Percentiles rank a stretch among this genome's conserved stretches.
Conservation (phyloP, 257 asterid genomes). For the Gardenia jasminoides region DNA sequence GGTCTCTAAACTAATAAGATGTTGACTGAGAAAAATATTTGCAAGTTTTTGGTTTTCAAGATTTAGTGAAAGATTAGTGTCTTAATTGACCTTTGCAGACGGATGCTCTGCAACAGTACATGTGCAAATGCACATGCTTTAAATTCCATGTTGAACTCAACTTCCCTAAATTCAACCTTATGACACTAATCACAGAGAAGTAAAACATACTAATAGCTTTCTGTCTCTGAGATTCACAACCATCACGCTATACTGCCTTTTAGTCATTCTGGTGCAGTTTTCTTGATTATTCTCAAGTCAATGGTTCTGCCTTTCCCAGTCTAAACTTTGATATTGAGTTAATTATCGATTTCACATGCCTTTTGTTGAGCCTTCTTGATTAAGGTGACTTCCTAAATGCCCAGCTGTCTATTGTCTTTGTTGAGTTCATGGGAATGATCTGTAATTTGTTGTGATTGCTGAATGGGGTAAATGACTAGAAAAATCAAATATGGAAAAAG, state of each 20-base stretch:
- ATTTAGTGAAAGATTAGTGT: too few relatives aligned
- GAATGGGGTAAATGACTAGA: too few relatives aligned
- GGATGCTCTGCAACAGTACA: too few relatives aligned
- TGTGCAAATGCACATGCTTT: not conserved
- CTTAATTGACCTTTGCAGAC: too few relatives aligned
- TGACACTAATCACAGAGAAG: not conserved
- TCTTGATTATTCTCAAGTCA: not conserved
- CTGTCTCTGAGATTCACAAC: not conserved
- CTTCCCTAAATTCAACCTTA: not conserved
- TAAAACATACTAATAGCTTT: not conserved
- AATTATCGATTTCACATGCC: not conserved
- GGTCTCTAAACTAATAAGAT: too few relatives aligned
- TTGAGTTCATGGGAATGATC: too few relatives aligned
- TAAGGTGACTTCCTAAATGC: not conserved
- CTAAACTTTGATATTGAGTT: not conserved
- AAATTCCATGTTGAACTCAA: not conserved
- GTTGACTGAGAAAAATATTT: too few relatives aligned
- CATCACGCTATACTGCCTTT: not conserved
- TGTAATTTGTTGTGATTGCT: too few relatives aligned
- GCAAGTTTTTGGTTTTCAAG: too few relatives aligned
- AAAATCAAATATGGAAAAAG: too few relatives aligned
- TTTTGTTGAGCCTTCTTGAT: not conserved
- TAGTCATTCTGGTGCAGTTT: not conserved
- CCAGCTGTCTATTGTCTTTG: too few relatives aligned
- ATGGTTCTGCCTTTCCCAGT: not conserved